A percentile compares a stretch with the other conserved stretches of the same genome.
phyloP scores from a whole-genome alignment of 2,329 filamentous ascomycete species.

The Monilinia vaccinii-corymbosi region DNA sequence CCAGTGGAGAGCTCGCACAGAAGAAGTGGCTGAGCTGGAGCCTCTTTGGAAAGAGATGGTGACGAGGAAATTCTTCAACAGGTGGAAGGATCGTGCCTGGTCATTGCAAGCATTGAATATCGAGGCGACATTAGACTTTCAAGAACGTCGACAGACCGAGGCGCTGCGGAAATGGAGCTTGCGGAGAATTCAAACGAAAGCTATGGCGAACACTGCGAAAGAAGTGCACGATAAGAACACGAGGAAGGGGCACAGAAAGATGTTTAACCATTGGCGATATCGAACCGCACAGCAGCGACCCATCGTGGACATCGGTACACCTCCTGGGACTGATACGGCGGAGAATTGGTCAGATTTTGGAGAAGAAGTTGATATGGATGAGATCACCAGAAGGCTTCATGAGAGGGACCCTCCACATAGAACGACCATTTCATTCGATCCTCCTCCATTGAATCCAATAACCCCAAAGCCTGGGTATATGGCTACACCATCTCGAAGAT shows the following conservation, averaged over 20 bases:
- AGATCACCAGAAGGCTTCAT: slow-evolving; percentile 18
- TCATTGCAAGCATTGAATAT: slow-evolving; percentile 20
- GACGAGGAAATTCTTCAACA: slow-evolving; percentile 20
- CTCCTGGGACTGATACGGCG: slow-evolving; percentile 14
- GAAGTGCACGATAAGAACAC: slow-evolving; percentile 28
- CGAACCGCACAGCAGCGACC: slow-evolving; percentile 20
- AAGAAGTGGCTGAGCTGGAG: slow-evolving; percentile 25
- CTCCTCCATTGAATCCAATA: neutral
- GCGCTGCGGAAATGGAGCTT: slow-evolving; percentile 28
- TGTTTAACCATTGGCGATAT: slow-evolving; percentile 28
- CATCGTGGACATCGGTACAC: slow-evolving; percentile 4
- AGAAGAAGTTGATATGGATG: slow-evolving; percentile 21
- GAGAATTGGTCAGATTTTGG: slow-evolving; percentile 28
- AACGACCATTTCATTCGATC: neutral
- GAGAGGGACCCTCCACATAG: slow-evolving; percentile 7
- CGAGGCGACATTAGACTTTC: slow-evolving; percentile 24
- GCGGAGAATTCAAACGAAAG: slow-evolving; percentile 21
- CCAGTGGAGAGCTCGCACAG: slow-evolving; percentile 25
- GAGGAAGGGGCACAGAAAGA: slow-evolving; percentile 28
- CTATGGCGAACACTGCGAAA: slow-evolving; percentile 22
- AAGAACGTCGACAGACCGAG: slow-evolving; percentile 22
- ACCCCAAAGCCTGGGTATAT: slow-evolving; percentile 21
- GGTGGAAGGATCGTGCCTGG: slow-evolving; percentile 22
- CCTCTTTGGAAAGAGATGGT: slow-evolving; percentile 18
- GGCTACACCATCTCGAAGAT: slow-evolving; percentile 30